phyloP scores from a whole-genome alignment of 176 grass and related monocot species.

The Triticum turgidum region DNA sequence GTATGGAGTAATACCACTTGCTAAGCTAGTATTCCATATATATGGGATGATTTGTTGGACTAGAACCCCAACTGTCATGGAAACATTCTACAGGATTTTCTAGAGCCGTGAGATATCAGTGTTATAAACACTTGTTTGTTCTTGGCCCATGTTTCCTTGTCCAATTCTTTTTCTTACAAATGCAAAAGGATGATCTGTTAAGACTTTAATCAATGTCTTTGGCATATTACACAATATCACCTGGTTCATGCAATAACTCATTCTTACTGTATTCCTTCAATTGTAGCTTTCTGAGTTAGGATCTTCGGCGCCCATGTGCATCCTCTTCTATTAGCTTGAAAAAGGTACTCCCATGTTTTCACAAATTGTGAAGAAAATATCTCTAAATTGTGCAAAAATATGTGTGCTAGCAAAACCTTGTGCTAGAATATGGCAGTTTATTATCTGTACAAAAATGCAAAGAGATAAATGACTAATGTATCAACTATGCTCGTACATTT shows the following conservation, averaged over 20 bases:
- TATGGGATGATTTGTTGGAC: neutral
- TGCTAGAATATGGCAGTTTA: neutral
- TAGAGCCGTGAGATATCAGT: neutral
- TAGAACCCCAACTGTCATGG: neutral
- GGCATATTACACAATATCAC: neutral
- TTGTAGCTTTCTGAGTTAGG: neutral
- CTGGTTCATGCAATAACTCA: neutral
- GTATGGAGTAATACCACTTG: neutral
- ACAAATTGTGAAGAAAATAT: neutral
- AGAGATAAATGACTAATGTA: neutral
- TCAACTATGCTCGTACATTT: neutral
- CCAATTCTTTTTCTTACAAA: neutral
- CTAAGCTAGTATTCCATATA: neutral
- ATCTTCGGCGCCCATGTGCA: neutral
- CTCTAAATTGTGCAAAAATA: neutral
- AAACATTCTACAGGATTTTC: neutral
- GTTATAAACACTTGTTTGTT: neutral
- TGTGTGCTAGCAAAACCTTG: neutral
- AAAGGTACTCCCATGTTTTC: neutral
- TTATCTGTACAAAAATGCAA: neutral
- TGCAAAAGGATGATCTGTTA: neutral
- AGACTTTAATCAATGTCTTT: neutral
- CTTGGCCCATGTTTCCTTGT: neutral
- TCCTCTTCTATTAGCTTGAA: constrained; percentile 10
- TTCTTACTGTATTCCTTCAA: neutral